Conservation (phyloP, 2,329 filamentous ascomycete genomes). For the Penicillium brasilianum region DNA sequence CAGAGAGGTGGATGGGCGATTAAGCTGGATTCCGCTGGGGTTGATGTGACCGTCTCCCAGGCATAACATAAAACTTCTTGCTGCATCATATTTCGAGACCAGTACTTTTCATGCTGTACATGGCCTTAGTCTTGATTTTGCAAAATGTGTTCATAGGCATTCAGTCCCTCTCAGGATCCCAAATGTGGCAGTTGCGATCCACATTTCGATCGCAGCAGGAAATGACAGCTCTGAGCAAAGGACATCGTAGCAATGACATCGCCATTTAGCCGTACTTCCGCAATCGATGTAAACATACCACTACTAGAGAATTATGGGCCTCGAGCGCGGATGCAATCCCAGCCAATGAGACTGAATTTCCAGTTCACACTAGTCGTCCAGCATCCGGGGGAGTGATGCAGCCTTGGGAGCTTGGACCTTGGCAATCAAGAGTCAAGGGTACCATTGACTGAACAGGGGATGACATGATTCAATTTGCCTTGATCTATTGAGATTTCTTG, state of each 20-base stretch:
- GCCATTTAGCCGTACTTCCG: too few species aligned
- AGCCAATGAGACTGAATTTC: slow-evolving; percentile 19
- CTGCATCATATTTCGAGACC: not conserved
- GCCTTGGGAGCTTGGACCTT: not conserved
- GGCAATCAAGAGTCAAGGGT: not conserved
- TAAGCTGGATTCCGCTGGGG: slow-evolving; percentile 6
- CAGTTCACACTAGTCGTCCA: not conserved
- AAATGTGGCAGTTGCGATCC: not conserved
- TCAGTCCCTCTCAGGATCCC: not conserved
- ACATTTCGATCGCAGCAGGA: not conserved
- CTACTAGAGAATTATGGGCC: not conserved
- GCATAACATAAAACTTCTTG: not conserved
- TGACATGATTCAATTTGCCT: too few species aligned
- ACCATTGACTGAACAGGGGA: too few species aligned
- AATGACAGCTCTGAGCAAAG: not conserved
- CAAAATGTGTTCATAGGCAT: not conserved
- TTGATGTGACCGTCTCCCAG: slow-evolving; percentile 12
- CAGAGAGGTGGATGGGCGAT: slow-evolving; percentile 16
- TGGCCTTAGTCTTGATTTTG: not conserved
- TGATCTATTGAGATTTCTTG: not conserved
- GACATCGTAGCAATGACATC: not conserved
- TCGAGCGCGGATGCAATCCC: slow-evolving; percentile 20
- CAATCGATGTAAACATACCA: too few species aligned
- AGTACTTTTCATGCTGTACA: too few species aligned
- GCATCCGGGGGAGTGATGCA: not conserved